Conservation (phyloP, 2,329 filamentous ascomycete species). For the Clarireedia hainanense region DNA sequence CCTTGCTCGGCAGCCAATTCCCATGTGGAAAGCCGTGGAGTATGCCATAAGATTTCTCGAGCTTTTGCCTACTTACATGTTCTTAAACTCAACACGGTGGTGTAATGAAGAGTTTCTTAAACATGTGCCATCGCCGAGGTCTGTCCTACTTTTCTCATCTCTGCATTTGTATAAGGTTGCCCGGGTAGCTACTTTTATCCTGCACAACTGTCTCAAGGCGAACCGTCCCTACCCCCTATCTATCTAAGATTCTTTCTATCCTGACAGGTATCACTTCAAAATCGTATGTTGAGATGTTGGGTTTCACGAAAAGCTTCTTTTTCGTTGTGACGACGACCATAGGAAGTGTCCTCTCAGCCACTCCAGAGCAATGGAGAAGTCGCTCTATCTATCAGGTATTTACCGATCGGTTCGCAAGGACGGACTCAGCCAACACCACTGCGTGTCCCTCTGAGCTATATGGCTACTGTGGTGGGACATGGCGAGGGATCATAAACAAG, state of each 20-base stretch:
- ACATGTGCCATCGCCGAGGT: no score
- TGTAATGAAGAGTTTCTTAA: no score
- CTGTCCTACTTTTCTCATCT: no score
- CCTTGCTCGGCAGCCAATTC: background rate
- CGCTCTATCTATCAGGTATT: constrained; percentile 8
- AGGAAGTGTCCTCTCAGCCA: background rate
- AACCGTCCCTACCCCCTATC: no score
- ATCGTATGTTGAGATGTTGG: background rate
- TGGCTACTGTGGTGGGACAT: constrained; percentile 41
- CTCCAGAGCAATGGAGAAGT: background rate
- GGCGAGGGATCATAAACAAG: constrained; percentile 33
- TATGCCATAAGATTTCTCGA: no score
- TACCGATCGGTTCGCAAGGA: constrained; percentile 34
- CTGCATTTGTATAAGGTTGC: no score
- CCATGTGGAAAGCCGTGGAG: no score
- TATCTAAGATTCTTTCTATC: background rate
- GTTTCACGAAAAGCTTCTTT: background rate
- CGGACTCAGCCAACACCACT: constrained; percentile 29
- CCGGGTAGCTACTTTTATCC: no score
- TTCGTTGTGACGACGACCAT: background rate
- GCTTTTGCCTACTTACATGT: no score
- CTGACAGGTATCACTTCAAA: background rate
- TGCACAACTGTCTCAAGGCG: no score
- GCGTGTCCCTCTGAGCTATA: constrained; percentile 20
- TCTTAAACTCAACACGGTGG: no score